A percentile compares a stretch with the other conserved stretches of the same genome.
phyloP scores from a whole-genome alignment of 2,329 filamentous ascomycete species.

The Myriosclerotinia scirpicola region DNA sequence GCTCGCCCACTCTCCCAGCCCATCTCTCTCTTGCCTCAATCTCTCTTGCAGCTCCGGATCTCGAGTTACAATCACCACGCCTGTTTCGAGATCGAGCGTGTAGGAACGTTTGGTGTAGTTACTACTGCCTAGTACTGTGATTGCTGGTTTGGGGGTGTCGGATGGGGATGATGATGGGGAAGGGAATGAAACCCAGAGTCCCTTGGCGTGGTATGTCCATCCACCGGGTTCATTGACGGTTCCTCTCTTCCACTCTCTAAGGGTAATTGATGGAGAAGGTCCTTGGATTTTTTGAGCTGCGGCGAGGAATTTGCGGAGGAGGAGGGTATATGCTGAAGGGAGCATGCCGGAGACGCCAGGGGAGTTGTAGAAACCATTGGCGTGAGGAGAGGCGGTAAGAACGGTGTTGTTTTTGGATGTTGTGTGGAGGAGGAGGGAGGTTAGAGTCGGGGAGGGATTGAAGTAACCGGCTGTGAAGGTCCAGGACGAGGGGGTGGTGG shows the following conservation, averaged over 20 bases:
- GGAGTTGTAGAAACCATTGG: conserved; percentile 93
- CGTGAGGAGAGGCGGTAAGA: conserved; percentile 87
- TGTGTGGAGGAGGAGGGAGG: conserved; percentile 73
- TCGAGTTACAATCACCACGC: conserved; percentile 79
- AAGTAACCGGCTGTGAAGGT: conserved; percentile 98
- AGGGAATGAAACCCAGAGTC: conserved; percentile 77
- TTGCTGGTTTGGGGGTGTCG: conserved; percentile 15
- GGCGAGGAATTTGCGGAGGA: conserved; percentile 76
- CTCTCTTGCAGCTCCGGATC: conserved; percentile 69
- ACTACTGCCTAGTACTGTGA: conserved; percentile 73
- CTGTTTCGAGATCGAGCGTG: conserved; percentile 85
- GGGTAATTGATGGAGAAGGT: conserved; percentile 50
- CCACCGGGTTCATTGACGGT: conserved; percentile 77
- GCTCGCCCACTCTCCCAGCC: conserved; percentile 73
- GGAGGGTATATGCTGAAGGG: conserved; percentile 86
- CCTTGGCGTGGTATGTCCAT: conserved; percentile 99
- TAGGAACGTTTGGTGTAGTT: conserved; percentile 97
- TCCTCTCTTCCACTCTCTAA: conserved; percentile 87
- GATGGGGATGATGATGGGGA: background rate
- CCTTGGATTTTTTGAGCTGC: conserved; percentile 39
- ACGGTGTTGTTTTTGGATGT: conserved; percentile 64
- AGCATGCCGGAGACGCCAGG: conserved; percentile 86
- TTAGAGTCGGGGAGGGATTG: conserved; percentile 87
- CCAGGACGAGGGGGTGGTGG: conserved; percentile 75
- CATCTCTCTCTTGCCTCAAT: conserved; percentile 76